These are phyloP conservation scores for Chlamydomonas reinhardtii DNA, from an alignment of 163 green algal genomes.

Conservation along the genomic window DNA sequence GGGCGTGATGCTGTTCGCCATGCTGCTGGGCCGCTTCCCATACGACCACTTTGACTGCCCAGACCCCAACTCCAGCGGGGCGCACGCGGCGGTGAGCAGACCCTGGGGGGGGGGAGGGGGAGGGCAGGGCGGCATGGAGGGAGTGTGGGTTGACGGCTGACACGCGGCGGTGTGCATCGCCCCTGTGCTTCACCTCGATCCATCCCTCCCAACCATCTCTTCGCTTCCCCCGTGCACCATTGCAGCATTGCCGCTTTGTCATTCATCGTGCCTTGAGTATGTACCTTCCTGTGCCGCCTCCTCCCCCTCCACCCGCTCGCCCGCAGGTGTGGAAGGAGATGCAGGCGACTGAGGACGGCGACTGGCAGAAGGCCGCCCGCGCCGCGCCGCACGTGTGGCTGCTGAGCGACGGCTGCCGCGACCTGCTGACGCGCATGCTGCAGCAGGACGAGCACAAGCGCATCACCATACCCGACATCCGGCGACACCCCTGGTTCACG, in stretches of 20 bases:
- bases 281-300: no score
- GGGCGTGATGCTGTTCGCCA: slow-evolving; percentile 93
- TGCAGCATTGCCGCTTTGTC: no score
- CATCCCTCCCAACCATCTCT: no score
- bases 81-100: slow-evolving; percentile 78
- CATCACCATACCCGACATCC: slow-evolving; percentile 68
- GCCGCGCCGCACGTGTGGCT: slow-evolving; percentile 59
- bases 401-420: slow-evolving; percentile 69
- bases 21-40: slow-evolving; percentile 94
- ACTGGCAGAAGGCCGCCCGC: slow-evolving; percentile 70
- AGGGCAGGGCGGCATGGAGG: neutral
- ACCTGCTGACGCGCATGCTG: slow-evolving; percentile 80
- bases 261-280: no score
- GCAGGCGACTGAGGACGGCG: slow-evolving; percentile 49
- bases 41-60: slow-evolving; percentile 92
- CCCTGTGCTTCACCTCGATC: no score
- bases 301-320: no score
- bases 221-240: no score
- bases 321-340: slow-evolving; percentile 76
- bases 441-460: slow-evolving; percentile 47
- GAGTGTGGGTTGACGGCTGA: neutral
- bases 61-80: slow-evolving; percentile 90
- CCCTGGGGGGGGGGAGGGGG: no score
- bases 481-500: slow-evolving; percentile 79
- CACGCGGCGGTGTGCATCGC: no score